Evolutionary conservation across 1,284 basidiomycete genomes (phyloP).

Genomic region (Heterobasidion irregulare): DNA sequence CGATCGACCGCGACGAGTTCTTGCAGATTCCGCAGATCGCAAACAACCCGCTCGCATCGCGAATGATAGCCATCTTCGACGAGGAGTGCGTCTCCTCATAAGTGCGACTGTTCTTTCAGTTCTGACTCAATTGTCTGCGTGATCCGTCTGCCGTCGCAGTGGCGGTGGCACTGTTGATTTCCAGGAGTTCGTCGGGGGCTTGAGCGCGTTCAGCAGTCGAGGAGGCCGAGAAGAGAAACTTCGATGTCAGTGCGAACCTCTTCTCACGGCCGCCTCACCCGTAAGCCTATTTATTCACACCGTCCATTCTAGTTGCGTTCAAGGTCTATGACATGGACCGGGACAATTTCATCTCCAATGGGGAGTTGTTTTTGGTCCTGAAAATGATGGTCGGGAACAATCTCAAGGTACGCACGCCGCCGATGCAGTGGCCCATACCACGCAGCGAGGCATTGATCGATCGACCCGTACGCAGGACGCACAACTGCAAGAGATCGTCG

Average conservation of each 20-base stretch:
- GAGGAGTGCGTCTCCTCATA: constrained; percentile 70
- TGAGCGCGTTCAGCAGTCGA: constrained; percentile 95
- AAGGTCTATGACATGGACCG: constrained; percentile 99
- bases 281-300: no score
- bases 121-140: neutral
- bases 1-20: constrained; percentile 98
- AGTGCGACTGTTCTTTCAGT: neutral
- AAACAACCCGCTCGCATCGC: constrained; percentile 91
- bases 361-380: constrained; percentile 94
- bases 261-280: neutral
- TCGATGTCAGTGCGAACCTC: constrained; percentile 58
- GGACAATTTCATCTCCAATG: constrained; percentile 97
- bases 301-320: constrained; percentile 68
- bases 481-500: constrained; percentile 98
- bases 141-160: constrained; percentile 30
- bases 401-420: constrained; percentile 60
- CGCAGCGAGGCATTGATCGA: no score
- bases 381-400: constrained; percentile 99
- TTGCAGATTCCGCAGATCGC: constrained; percentile 98
- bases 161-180: constrained; percentile 99
- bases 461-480: constrained; percentile 61
- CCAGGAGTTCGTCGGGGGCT: constrained; percentile 95
- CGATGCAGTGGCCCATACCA: no score
- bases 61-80: constrained; percentile 99
- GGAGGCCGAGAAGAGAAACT: constrained; percentile 97